Evolutionary conservation across 169 alveolate species (phyloP), one percentile per base, ranked within the genome.

Genomic region (Plasmodium adleri): DNA sequence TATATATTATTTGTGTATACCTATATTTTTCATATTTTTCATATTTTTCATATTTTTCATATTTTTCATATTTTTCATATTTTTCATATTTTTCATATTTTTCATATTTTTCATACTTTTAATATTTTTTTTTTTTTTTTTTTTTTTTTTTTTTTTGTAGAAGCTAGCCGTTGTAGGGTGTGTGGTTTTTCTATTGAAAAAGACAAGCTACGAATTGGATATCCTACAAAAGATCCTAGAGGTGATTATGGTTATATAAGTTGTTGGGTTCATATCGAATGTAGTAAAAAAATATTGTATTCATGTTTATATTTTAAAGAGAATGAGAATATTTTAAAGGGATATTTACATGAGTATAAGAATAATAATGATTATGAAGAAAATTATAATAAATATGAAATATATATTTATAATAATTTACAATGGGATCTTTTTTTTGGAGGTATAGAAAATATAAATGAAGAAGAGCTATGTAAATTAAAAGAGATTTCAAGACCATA

Each of bases 181-280:
- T 93, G 95, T 50, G 87, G 90, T 13, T 62, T 71, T 1, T 4
- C 22, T 26, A 93, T 93, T n/a, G 78, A 59, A 49, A 89, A 80
- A 74, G 72, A 75, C 58, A 75, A 22, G 8, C 43, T 90, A 39
- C 56, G 92, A 12, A 59, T 93, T 67, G 94, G 93, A 22, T 62
- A 78, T 26, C 95, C 95, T 28, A 20, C 87, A n/a, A 88, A 90
- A 47, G 93, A 90, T 32, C 72, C 91, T 3, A 74, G 93, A 24
- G 94, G 94, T 3, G 39, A 73, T 20, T 86, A 63, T 56, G 95
- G 95, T 5, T 88, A 72, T 76, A 90, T 90, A 47, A 73, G 92
- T 43, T 52, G 88, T 17, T 93, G 94, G 94, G 68, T 49, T 2
- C 95, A 93, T 32, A 32, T 90, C 12, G 75, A 66, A n/a, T 93